Evolutionary conservation across 768 basidiomycete species (phyloP).

Genomic region (Macrolepiota fuliginosa): DNA sequence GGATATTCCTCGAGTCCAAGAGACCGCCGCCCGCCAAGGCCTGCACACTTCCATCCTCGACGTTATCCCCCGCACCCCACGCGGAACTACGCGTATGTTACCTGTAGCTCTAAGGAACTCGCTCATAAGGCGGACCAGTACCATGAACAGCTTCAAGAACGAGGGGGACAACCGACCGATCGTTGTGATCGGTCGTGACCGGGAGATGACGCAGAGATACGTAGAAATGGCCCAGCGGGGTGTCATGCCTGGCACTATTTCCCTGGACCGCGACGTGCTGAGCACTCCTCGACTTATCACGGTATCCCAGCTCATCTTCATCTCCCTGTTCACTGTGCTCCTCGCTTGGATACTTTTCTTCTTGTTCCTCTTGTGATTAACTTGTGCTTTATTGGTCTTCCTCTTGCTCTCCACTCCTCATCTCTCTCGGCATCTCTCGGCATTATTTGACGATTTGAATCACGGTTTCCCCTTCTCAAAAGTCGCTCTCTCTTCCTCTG

Average conservation of each 20-base stretch:
- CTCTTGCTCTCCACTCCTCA: neutral
- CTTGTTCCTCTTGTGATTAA: neutral
- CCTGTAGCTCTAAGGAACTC: neutral
- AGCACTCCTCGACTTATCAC: constrained; percentile 4
- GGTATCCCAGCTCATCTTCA: constrained; percentile 3
- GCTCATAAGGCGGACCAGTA: neutral
- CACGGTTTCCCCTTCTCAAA: neutral
- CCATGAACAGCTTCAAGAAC: neutral
- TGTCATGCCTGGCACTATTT: constrained; percentile 5
- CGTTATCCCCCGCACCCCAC: neutral
- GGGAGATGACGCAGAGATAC: constrained; percentile 1
- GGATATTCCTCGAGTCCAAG: constrained; percentile 9
- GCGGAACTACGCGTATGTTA: neutral
- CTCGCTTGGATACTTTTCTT: neutral
- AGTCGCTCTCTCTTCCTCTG: neutral
- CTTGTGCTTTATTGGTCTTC: neutral
- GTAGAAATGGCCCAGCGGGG: constrained; percentile 11
- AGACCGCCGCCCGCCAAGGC: constrained; percentile 7
- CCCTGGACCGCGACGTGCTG: neutral
- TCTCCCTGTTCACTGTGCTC: neutral
- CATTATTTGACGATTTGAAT: neutral
- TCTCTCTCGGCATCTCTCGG: neutral
- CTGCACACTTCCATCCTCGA: constrained; percentile 9
- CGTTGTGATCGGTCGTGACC: constrained; percentile 5
- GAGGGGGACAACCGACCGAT: neutral